Base-by-base conservation (phyloP, 805 yeast genomes). In the Metschnikowia matae region DNA sequence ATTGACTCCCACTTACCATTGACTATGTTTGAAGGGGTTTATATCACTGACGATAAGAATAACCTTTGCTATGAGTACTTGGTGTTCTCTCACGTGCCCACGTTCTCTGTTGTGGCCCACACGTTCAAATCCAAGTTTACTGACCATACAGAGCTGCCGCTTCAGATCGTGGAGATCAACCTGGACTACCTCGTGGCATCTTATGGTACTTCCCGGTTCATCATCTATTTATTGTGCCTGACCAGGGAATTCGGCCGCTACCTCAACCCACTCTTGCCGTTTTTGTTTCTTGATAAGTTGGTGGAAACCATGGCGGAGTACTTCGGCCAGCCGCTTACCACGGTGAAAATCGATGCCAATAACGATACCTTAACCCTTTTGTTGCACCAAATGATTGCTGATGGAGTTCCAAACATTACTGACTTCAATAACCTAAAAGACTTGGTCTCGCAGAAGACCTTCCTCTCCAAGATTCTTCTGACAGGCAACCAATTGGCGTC, bases 341-440 rank as follows among this genome's bases (percentile, higher is more conserved):
- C 80, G 1, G 62, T 78, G 23, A 85, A 83, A 56, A 68, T 94
- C 10, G 84, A 79, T 48, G 79, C 85, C 41, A 85, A 89, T 61
- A 78, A 77, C 55, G 95, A 89, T 60, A 81, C 87, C 1, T 67
- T 90, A 41, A 77, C 86, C 32, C 71, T 89, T 58, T 67, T 92
- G 35, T 68, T 91, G 53, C 85, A 83, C 60, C 94, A 87, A 61
- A 81, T 88, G 82, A 62, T 90, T 13, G 96, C 89, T 57, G 84
- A 81, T 37, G 91, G 92, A 3, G 74, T 77, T 33, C 96, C 97
- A 2, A 80, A 79, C 54, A 71, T 80, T 43, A 82, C 89, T 0
- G 96, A 90, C 55, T 72, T 82, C 48, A 88, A 89, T 63, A 77
- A 81, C 44, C 64, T 92, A 34, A 73, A 82, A 47, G 92, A 86